Base-by-base conservation (phyloP, 2,329 filamentous ascomycete genomes). In the Curvularia lunata region DNA sequence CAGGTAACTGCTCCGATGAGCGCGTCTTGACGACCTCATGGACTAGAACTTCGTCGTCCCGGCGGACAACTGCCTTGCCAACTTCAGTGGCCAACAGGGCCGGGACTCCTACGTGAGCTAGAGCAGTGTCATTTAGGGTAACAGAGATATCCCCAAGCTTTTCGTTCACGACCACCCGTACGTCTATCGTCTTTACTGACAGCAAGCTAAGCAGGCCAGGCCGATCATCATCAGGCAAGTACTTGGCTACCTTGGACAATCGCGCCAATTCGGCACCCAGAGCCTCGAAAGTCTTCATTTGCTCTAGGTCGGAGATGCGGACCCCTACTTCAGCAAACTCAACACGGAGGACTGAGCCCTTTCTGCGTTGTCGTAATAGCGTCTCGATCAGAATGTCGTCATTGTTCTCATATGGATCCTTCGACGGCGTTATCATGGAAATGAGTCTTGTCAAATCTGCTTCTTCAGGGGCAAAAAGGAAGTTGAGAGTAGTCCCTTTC, bases 361-460 rank as follows among this genome's bases (percentile, higher is more conserved):
- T 94, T 52, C 89, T 85, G 58, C 95, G 84, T 75, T 99, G 95
- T 21, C 91, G 85, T 13, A 98, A 79, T 0, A 99, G 82, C 0
- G 92, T 97, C 67, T 98, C 94, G 21, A 99, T 86, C 82, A 99
- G 88, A 59, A 99, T 96, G 69, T 98, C 94, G 67, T 97, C 92
- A 59, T 96, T 91, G 46, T 88, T 87, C 59, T 94, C 89, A 67
- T 95, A 97, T 62, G 93, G 92, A 74, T 95, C 88, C 63, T 92
- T 95, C 0, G 93, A 97, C 0, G 95, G 96, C 6, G 91, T 96
- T 54, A 99, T 91, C 50, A 99, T 83, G 51, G 91, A 89, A 0
- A 99, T 80, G 1, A 99, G 83, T 32, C 88, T 86, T 69, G 93
- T 90, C 0, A 99, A 82, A 74, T 99, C 95, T 18, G 83, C 81